A percentile compares a stretch with the other conserved stretches of the same genome.
phyloP scores from a whole-genome alignment of 2,329 filamentous ascomycete genomes.

The Aspergillus ustus region DNA sequence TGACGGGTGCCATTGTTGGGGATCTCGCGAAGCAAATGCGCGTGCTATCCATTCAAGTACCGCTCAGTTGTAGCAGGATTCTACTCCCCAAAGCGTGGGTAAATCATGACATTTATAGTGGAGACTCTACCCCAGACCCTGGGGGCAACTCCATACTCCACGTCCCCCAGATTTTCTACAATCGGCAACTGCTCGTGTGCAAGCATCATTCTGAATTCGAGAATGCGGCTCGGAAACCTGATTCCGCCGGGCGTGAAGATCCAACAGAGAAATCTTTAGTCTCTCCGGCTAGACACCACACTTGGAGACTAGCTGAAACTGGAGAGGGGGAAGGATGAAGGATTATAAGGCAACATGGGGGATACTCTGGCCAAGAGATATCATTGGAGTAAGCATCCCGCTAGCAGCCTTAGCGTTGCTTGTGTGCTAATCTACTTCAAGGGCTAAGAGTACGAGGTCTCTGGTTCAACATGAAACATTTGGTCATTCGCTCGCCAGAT shows the following conservation, averaged over 20 bases:
- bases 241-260: background rate
- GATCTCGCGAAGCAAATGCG: background rate
- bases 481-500: too few species aligned
- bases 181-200: background rate
- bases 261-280: background rate
- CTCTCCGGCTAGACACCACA: background rate
- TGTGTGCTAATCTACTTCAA: background rate
- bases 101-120: background rate
- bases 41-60: background rate
- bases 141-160: background rate
- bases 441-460: background rate
- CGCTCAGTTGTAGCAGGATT: background rate
- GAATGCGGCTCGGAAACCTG: background rate
- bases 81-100: background rate
- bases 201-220: background rate
- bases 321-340: background rate
- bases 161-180: background rate
- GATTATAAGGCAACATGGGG: background rate
- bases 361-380: background rate
- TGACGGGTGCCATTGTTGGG: background rate
- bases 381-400: background rate
- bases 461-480: too few species aligned
- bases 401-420: background rate
- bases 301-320: background rate
- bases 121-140: background rate